Percentiles rank a stretch among this genome's conserved stretches.
Conservation (phyloP, 805 yeast genomes). For the Saccharomycopsis capsularis region DNA sequence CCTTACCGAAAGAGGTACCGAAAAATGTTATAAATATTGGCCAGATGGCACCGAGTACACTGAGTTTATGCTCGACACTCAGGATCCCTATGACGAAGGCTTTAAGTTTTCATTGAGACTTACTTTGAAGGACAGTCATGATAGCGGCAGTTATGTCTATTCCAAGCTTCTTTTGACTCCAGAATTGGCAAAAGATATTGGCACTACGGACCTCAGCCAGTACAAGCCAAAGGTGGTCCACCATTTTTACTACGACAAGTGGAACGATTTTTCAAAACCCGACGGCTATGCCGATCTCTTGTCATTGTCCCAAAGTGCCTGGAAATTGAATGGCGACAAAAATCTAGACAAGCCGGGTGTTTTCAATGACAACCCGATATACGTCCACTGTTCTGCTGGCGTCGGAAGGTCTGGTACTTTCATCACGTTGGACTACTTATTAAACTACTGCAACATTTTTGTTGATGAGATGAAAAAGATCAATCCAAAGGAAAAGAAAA, state of each 20-base stretch:
- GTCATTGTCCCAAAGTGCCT: constrained; percentile 30
- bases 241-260: constrained; percentile 68
- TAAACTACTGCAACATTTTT: constrained; percentile 24
- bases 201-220: neutral
- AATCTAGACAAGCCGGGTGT: constrained; percentile 8
- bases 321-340: constrained; percentile 5
- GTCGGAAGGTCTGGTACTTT: constrained; percentile 94
- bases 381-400: constrained; percentile 94
- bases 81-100: constrained; percentile 12
- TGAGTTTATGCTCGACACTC: constrained; percentile 9
- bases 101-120: constrained; percentile 14
- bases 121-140: neutral
- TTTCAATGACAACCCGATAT: constrained; percentile 36
- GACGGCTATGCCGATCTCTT: constrained; percentile 42
- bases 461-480: constrained; percentile 1
- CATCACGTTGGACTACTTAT: constrained; percentile 53
- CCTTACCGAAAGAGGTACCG: constrained; percentile 56
- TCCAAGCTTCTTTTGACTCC: constrained; percentile 12
- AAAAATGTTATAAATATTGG: constrained; percentile 85
- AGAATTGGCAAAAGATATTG: neutral
- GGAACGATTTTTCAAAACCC: constrained; percentile 81
- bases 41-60: constrained; percentile 37
- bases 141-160: constrained; percentile 4
- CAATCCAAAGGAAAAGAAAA: neutral
- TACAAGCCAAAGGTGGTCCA: constrained; percentile 29